Evolutionary conservation across 2,329 filamentous ascomycete genomes (phyloP).

Genomic region (Exophiala aquamarina): DNA sequence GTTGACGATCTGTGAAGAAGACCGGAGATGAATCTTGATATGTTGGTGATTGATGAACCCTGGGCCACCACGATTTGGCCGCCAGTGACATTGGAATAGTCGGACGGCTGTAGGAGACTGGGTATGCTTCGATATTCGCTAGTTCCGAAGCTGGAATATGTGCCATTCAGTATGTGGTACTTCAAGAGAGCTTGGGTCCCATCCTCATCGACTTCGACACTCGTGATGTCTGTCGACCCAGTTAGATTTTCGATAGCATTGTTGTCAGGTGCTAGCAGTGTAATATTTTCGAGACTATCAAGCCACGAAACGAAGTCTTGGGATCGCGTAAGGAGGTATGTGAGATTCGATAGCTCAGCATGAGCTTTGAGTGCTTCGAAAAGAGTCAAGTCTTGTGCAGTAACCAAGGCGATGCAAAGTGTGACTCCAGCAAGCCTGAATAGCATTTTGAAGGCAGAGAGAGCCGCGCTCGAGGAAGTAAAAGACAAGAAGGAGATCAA

Average conservation of each 20-base stretch:
- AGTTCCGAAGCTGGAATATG: conserved; percentile 33
- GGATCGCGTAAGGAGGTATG: conserved; percentile 7
- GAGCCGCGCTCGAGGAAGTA: too few species aligned
- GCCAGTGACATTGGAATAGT: conserved; percentile 58
- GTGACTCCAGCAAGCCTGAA: neutral
- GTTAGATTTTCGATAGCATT: conserved; percentile 40
- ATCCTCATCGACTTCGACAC: conserved; percentile 1
- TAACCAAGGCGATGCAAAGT: conserved; percentile 1
- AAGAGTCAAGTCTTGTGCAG: conserved; percentile 7
- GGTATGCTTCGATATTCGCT: conserved; percentile 42
- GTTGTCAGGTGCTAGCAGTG: conserved; percentile 57
- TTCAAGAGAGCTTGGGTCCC: conserved; percentile 47
- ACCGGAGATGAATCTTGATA: conserved; percentile 9
- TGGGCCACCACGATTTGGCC: conserved; percentile 52
- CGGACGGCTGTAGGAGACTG: conserved; percentile 49
- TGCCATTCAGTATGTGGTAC: conserved; percentile 61
- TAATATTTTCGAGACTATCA: conserved; percentile 40
- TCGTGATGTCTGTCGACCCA: neutral
- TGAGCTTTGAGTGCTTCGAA: conserved; percentile 13
- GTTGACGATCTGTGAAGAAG: conserved; percentile 2
- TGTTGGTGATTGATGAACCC: conserved; percentile 2
- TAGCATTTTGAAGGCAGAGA: too few species aligned
- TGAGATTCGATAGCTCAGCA: conserved; percentile 21
- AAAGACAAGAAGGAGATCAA: too few species aligned
- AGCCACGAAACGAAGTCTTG: conserved; percentile 30